Evolutionary conservation across 306 rosid species (phyloP), one percentile per base, ranked within the genome.

Genomic region (Lathyrus oleraceus): DNA sequence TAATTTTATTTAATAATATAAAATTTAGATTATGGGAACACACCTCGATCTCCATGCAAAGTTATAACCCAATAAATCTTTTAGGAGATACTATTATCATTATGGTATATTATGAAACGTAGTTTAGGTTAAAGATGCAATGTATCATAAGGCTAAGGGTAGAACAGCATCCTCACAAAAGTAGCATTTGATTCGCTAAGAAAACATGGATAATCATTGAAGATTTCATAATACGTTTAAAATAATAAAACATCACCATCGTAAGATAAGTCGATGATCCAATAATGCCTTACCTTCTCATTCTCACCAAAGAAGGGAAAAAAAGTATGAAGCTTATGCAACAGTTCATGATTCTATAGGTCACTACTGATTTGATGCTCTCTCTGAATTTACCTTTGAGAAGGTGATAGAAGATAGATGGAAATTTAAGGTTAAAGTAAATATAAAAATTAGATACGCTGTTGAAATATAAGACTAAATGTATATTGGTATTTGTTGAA

Each of bases 181-280:
- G 66, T 28, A 35, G 67, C 51, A 67, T 78, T 68, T 78, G 85
- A 81, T 84, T 75, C 73, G 77, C 70, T 57, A 20, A 10, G 11
- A 56, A 71, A 44, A 57, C 51, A 39, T n/a, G 12, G 19, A 69
- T n/a, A 13, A 21, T 17, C 32, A 48, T 68, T 42, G 62, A 70
- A 65, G 56, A 44, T 45, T 40, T 30, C 65, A 48, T 57, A 42
- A 51, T 42, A 71, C 27, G 51, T 47, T 14, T 25, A 52, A 74
- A 81, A 54, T 27, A 81, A 48, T 27, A 71, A 44, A 61, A 65
- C 10, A 65, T 76, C 76, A 15, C 20, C 57, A 45, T 77, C 69
- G 8, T 65, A 25, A 28, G 62, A 49, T 47, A 54, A 27, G 78
- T 75, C 63, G 68, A 73, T 70, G 78, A 69, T 69, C 64, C 74